These are phyloP conservation scores for Pichia sp. DNA, from an alignment of 1,139 yeast species.

Conservation along the genomic window DNA sequence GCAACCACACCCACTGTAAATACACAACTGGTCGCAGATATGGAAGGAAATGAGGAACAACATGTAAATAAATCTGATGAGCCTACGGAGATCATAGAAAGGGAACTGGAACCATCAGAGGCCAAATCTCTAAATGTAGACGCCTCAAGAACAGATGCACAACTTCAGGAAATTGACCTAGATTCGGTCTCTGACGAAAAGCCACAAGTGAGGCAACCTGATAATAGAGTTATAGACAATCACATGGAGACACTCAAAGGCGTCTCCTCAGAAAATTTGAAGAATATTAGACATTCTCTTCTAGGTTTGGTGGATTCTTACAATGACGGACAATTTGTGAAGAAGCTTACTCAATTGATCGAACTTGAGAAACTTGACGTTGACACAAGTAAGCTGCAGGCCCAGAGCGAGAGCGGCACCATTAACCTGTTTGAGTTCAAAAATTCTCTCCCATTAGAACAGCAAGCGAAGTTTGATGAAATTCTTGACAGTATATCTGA, in stretches of 20 bases:
- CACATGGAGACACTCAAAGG: conserved; percentile 51
- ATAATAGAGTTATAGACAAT: conserved; percentile 35
- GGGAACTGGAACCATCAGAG: background rate
- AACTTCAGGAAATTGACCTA: conserved; percentile 5
- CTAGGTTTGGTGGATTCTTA: conserved; percentile 44
- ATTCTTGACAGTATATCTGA: conserved; percentile 64
- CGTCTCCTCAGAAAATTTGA: conserved; percentile 75
- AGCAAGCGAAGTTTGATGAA: conserved; percentile 50
- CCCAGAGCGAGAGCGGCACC: conserved; percentile 21
- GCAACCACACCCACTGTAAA: background rate
- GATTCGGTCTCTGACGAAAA: conserved; percentile 6
- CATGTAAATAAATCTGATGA: background rate
- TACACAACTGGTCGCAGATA: background rate
- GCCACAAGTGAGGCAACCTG: conserved; percentile 8
- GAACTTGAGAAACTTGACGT: conserved; percentile 28
- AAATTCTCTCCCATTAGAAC: conserved; percentile 42
- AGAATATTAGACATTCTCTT: conserved; percentile 72
- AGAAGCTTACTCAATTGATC: conserved; percentile 16
- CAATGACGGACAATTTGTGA: conserved; percentile 20
- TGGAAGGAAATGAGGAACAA: background rate
- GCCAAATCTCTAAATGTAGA: conserved; percentile 33
- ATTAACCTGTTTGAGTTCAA: conserved; percentile 64
- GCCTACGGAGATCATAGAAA: too few species aligned
- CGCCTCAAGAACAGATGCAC: background rate
- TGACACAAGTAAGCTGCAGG: conserved; percentile 27